These are phyloP conservation scores for Phoenix roebelenii DNA, from an alignment of 176 grass and related monocot genomes.

Conservation along the genomic window DNA sequence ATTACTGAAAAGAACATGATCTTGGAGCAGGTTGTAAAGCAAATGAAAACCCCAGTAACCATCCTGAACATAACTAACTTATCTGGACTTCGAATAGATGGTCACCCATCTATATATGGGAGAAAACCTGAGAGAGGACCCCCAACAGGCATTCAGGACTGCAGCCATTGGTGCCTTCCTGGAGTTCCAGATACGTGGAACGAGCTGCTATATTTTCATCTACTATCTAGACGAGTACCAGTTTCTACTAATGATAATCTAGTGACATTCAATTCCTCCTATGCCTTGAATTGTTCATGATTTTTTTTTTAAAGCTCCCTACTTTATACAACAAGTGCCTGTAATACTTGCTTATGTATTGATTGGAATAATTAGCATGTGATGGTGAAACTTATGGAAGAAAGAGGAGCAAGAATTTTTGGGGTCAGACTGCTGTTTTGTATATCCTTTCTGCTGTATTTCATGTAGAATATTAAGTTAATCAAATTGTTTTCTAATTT, in stretches of 20 bases:
- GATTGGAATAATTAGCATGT: too few relatives aligned
- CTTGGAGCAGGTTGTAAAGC: conserved; percentile 38
- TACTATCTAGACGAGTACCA: conserved; percentile 29
- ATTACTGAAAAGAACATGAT: conserved; percentile 44
- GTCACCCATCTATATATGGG: conserved; percentile 82
- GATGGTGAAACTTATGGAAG: too few relatives aligned
- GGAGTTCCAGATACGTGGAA: conserved; percentile 82
- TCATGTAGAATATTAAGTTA: too few relatives aligned
- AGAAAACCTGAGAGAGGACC: conserved; percentile 22
- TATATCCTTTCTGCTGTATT: too few relatives aligned
- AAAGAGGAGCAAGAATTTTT: too few relatives aligned
- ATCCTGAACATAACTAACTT: conserved; percentile 69
- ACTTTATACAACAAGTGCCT: too few relatives aligned
- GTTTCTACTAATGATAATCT: neutral
- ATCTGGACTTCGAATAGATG: conserved; percentile 73
- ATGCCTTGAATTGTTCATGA: too few relatives aligned
- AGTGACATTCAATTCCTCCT: neutral
- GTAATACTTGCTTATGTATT: too few relatives aligned
- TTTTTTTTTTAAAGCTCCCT: too few relatives aligned
- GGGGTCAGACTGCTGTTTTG: too few relatives aligned
- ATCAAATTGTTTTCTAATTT: too few relatives aligned
- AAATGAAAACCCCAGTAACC: conserved; percentile 69
- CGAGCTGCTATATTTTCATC: conserved; percentile 51
- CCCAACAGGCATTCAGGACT: conserved; percentile 47
- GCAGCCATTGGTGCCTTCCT: conserved; percentile 78